These are phyloP conservation scores for Elsinoe australis DNA, from an alignment of 2,329 filamentous ascomycete species.

Conservation along the genomic window DNA sequence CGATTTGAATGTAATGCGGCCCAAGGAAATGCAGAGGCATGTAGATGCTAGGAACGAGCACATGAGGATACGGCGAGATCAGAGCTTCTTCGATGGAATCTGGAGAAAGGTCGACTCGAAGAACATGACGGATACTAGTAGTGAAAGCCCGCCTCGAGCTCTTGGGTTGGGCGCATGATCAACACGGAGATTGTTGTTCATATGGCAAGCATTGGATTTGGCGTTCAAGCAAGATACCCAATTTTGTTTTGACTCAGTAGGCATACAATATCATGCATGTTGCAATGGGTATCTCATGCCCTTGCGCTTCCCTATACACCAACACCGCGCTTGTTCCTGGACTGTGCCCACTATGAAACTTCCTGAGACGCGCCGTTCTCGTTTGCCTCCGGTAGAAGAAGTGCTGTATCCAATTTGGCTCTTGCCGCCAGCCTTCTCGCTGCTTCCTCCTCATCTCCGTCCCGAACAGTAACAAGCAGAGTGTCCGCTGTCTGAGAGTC, in stretches of 20 bases:
- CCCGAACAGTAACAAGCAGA: conserved; percentile 45
- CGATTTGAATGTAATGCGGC: conserved; percentile 6
- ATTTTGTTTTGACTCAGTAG: no score
- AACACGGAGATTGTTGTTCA: not conserved
- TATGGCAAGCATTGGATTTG: not conserved
- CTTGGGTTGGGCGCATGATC: conserved; percentile 3
- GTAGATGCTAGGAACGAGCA: not conserved
- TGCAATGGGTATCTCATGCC: conserved; percentile 14
- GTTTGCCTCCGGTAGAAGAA: not conserved
- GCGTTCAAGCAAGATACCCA: conserved; percentile 7
- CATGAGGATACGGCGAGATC: conserved; percentile 1
- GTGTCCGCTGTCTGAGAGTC: conserved; percentile 43
- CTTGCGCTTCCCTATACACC: not conserved
- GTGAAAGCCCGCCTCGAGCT: not conserved
- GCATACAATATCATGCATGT: conserved; percentile 2
- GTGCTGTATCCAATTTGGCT: conserved; percentile 17
- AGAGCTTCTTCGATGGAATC: not conserved
- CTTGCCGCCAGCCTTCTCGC: conserved; percentile 36
- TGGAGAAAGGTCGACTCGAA: conserved; percentile 5
- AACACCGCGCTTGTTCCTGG: not conserved
- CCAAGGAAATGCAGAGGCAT: conserved; percentile 15
- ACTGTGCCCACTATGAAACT: not conserved
- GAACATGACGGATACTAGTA: not conserved
- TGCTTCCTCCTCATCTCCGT: conserved; percentile 44
- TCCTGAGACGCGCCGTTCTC: not conserved